Base-by-base conservation (phyloP, 2,329 filamentous ascomycete genomes). In the Monosporascus sp. region DNA sequence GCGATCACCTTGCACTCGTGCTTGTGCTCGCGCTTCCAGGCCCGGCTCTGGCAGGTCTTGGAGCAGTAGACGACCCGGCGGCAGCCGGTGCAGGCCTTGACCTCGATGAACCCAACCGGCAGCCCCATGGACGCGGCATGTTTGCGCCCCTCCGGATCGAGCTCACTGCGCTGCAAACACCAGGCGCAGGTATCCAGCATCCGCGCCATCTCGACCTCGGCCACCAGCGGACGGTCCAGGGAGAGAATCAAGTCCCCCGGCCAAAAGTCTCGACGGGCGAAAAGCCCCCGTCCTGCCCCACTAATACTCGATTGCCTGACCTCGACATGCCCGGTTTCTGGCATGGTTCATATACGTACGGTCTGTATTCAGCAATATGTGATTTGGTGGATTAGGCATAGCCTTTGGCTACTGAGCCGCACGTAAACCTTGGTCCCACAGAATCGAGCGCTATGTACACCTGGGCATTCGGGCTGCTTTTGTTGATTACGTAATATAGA, bases 1-100 rank as follows among this genome's bases (percentile, higher is more conserved):
- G 64, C 62, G 25, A 65, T 48, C 45, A 60, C 48, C 44, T 61
- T 60, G 58, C 64, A 66, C 50, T 66, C 64, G 49, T 63, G 49
- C 56, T 65, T 65, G 54, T 66, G 64, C 51, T 65, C 64, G 31
- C 56, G 54, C 47, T 66, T 65, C 64, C 64, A 67, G 24, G 60
- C 63, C 46, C 53, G 58, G n/a, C 56, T 50, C 50, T 67, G 64
- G 57, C 64, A 67, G 15, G 52, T 47, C 55, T 61, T 64, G 31
- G 64, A 66, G 51, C 64, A 67, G 56, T 67, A 67, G 24, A 48
- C 55, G 43, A 62, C 60, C 14, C 55, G 50, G 35, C 50, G 54
- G 50, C 64, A 67, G 22, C 57, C 62, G 3, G 59, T 60, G 54
- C 64, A 66, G 45, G 47, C 48, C 50, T 65, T 65, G 46, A 61